Evolutionary conservation across 768 basidiomycete species (phyloP).

Genomic region (Kwoniella bestiolae): DNA sequence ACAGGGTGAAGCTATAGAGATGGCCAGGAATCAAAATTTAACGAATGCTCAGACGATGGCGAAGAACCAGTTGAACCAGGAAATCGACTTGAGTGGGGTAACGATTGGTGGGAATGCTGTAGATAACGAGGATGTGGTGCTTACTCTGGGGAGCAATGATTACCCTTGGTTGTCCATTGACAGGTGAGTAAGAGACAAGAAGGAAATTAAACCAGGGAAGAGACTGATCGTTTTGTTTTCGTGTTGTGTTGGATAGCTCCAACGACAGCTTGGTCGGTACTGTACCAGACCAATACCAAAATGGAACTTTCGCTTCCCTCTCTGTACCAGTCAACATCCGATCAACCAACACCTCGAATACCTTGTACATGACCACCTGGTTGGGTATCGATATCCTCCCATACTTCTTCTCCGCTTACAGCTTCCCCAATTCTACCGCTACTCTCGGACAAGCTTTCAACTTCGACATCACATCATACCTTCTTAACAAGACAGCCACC

Average conservation of each 20-base stretch:
- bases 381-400: constrained; percentile 70
- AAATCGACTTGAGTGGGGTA: constrained; percentile 56
- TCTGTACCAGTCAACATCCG: constrained; percentile 65
- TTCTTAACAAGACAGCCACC: constrained; percentile 61
- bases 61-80: constrained; percentile 63
- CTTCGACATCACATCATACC: constrained; percentile 65
- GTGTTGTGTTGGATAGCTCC: no score
- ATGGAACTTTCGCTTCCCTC: constrained; percentile 45
- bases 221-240: no score
- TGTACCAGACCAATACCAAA: constrained; percentile 61
- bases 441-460: constrained; percentile 63
- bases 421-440: constrained; percentile 66
- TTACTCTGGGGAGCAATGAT: constrained; percentile 67
- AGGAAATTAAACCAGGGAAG: no score
- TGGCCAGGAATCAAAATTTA: constrained; percentile 31
- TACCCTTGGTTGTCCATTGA: constrained; percentile 65
- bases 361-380: constrained; percentile 38
- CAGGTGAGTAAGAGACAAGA: constrained; percentile 45
- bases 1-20: constrained; percentile 40
- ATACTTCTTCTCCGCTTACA: constrained; percentile 70
- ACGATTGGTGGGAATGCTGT: constrained; percentile 68
- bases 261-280: constrained; percentile 64
- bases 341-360: constrained; percentile 70
- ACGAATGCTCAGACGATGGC: constrained; percentile 70
- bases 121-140: constrained; percentile 65